Conservation (phyloP, 225 moss, liverwort and hornwort species). For the Polytrichum commune region DNA sequence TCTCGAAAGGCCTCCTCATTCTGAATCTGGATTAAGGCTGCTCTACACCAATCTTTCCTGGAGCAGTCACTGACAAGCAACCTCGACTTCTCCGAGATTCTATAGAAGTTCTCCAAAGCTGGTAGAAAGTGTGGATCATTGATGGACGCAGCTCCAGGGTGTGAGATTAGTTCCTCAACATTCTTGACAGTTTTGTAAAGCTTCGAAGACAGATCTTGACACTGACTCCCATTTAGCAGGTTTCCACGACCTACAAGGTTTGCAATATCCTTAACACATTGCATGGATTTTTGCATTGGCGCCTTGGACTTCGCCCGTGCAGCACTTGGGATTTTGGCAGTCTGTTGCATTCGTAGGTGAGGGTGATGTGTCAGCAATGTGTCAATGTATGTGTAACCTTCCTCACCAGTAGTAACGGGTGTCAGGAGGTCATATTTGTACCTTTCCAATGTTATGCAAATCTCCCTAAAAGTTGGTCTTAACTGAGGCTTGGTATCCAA, state of each 20-base stretch:
- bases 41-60: conserved; percentile 27
- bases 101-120: conserved; percentile 19
- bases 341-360: too few relatives aligned
- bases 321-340: too few relatives aligned
- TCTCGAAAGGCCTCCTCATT: conserved; percentile 45
- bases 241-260: not conserved
- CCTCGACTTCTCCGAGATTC: conserved; percentile 29
- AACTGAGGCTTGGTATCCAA: not conserved
- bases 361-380: too few relatives aligned
- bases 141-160: conserved; percentile 18
- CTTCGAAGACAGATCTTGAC: conserved; percentile 33
- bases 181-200: conserved; percentile 27
- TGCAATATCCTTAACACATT: too few relatives aligned
- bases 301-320: too few relatives aligned
- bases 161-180: conserved; percentile 33
- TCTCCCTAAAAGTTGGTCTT: not conserved
- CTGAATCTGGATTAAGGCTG: conserved; percentile 34
- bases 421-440: not conserved
- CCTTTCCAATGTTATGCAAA: not conserved
- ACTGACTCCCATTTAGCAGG: conserved; percentile 34
- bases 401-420: too few relatives aligned
- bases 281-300: too few relatives aligned
- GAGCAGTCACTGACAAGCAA: conserved; percentile 27
- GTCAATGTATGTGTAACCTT: too few relatives aligned
- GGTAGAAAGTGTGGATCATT: conserved; percentile 6